Conservation (phyloP, 352 stramenopile genomes). For the Aphanomyces euteiches region DNA sequence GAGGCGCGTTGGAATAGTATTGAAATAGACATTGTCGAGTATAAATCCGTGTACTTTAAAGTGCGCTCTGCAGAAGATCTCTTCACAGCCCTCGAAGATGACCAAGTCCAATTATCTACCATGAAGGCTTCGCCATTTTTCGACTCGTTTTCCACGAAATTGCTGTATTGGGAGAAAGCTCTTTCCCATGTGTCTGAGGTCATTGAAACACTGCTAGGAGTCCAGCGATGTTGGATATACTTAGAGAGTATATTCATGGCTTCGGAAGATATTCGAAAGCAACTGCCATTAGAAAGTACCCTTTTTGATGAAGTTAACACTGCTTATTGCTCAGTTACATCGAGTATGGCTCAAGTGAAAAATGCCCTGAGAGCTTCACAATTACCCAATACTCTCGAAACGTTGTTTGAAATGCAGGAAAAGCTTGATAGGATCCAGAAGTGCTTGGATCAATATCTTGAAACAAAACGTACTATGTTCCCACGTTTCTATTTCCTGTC, state of each 20-base stretch:
- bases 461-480: conserved; percentile 86
- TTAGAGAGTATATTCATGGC: conserved; percentile 95
- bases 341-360: conserved; percentile 68
- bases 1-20: conserved; percentile 84
- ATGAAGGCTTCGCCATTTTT: conserved; percentile 95
- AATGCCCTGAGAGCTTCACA: conserved; percentile 68
- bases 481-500: conserved; percentile 86
- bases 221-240: conserved; percentile 95
- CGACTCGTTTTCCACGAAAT: conserved; percentile 81
- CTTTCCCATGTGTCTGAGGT: conserved; percentile 88
- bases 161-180: conserved; percentile 85
- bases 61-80: conserved; percentile 88
- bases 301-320: conserved; percentile 87
- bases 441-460: conserved; percentile 81
- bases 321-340: conserved; percentile 68
- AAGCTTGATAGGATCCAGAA: conserved; percentile 87
- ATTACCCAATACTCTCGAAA: conserved; percentile 51
- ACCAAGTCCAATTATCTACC: conserved; percentile 88
- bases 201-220: conserved; percentile 81
- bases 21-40: conserved; percentile 87
- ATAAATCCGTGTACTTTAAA: conserved; percentile 93
- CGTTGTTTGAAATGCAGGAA: conserved; percentile 75
- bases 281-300: conserved; percentile 81
- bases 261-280: conserved; percentile 92
- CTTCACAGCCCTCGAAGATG: conserved; percentile 88